Base-by-base conservation (phyloP, 140 eudicot species). In the Stevia rebaudiana region DNA sequence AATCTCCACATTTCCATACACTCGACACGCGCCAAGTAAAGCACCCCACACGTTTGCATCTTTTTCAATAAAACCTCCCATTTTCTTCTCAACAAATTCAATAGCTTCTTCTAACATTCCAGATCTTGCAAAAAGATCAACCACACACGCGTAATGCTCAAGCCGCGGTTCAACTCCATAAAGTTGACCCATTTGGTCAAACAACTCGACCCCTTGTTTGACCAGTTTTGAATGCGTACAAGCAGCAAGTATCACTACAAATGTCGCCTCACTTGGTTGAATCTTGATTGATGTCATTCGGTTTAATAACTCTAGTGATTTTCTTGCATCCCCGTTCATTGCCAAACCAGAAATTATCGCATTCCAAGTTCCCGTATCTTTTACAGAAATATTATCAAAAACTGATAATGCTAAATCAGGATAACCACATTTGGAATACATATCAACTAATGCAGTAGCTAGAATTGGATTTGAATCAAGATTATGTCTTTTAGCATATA, bases 31-130 rank as follows among this genome's bases (percentile, higher is more conserved):
- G 42, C 83, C 69, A 6, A 83, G 67, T 30, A 86, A 18, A 46
- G 90, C 91, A 13, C 95, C 95, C 83, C 80, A 86, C 11, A 83
- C 82, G 23, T 78, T 75, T 19, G 75, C 88, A 79, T 83, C 85
- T 17, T 76, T 76, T 65, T 48, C 65, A 24, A 67, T 44, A 30
- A 75, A 36, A 0, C 77, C 82, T 0, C 85, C 87, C 51, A 73
- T 31, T 28, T 61, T 80, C 61, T 67, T 64, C 39, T 83, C 79
- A 7, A 81, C 53, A 41, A 83, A 83, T 28, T 67, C 78, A 66
- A 78, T 64, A 0, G 91, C 88, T 60, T 83, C 91, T 51, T 78
- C 65, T 22, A 86, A 42, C 76, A 56, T 70, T 23, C 88, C 91
- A 0, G 86, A 64, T 67, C 87, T 71, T 19, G 87, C 84, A 37